Conservation (phyloP, 176 grass and related monocot genomes). For the Eleusine indica region DNA sequence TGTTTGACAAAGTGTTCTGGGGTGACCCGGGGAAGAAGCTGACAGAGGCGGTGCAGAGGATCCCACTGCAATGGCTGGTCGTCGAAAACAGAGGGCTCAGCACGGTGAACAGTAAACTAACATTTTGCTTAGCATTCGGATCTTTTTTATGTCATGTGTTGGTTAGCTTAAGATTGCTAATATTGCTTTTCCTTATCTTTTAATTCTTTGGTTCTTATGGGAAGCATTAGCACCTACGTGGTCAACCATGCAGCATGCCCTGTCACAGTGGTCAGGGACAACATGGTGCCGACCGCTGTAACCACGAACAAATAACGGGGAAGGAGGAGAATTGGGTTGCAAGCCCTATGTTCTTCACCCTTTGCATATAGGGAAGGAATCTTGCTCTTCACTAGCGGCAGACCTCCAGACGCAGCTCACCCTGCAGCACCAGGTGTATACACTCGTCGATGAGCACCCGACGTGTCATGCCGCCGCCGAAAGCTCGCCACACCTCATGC, state of each 20-base stretch:
- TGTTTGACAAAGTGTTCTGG: slow-evolving; percentile 60
- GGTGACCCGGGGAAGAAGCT: slow-evolving; percentile 57
- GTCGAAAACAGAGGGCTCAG: slow-evolving; percentile 54
- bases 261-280: slow-evolving; percentile 62
- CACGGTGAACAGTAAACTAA: slow-evolving; percentile 41
- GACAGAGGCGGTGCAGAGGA: slow-evolving; percentile 45
- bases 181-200: too few species aligned
- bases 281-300: neutral
- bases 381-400: too few species aligned
- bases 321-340: too few species aligned
- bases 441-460: too few species aligned
- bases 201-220: slow-evolving; percentile 40
- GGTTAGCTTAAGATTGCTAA: too few species aligned
- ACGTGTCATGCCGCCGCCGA: too few species aligned
- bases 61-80: slow-evolving; percentile 58
- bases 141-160: neutral
- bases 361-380: too few species aligned
- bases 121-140: neutral
- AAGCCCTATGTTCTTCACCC: too few species aligned
- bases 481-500: too few species aligned
- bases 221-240: slow-evolving; percentile 63
- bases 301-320: neutral
- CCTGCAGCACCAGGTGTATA: too few species aligned
- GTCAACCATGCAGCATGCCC: slow-evolving; percentile 53
- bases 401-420: too few species aligned